Base-by-base conservation (phyloP, 768 basidiomycete species). In the Kwoniella dejecticola region DNA sequence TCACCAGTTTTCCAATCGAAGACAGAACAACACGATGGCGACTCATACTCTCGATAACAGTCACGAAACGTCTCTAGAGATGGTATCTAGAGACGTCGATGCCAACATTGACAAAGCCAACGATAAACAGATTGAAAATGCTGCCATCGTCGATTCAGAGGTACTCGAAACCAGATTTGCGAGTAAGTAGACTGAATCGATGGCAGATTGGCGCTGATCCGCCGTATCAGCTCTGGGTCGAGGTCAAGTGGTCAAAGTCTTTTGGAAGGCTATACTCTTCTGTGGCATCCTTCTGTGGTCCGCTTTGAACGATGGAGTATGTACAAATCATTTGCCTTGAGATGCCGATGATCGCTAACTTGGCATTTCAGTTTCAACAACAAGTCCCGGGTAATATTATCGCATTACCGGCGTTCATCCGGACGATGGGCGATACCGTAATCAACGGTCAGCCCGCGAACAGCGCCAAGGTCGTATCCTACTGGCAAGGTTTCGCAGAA, bases 331-430 rank as follows among this genome's bases (percentile, higher is more conserved):
- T 60, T 21, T 5, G 58, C 48, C 47, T 31, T 24, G 19, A 27
- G 15, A 36, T 36, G 7, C 31, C 26, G 24, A 8, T n/a, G 11
- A 29, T 23, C n/a, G 48, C 48, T 50, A 27, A 50, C 48, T 12
- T 12, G 17, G n/a, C 26, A 24, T n/a, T n/a, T 15, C 24, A 47
- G 46, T 55, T 55, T 23, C 53, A 55, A 55, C 38, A 44, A 29
- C 53, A 55, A 44, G 38, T 55, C 19, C 67, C 67, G 4, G 67
- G 67, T 23, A 68, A 68, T 36, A 50, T 68, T 36, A 62, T 68
- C 42, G 49, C 67, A 23, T 21, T 65, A 44, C 60, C 23, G 8
- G 67, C 60, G 4, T 68, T 68, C 46, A 41, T 68, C 21, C 12
- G 3, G 12, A 15, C 8, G 3, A 62, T 68, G 60, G 67, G 60